Evolutionary conservation across 805 yeast genomes (phyloP).

Genomic region (Metschnikowia peoriensis): DNA sequence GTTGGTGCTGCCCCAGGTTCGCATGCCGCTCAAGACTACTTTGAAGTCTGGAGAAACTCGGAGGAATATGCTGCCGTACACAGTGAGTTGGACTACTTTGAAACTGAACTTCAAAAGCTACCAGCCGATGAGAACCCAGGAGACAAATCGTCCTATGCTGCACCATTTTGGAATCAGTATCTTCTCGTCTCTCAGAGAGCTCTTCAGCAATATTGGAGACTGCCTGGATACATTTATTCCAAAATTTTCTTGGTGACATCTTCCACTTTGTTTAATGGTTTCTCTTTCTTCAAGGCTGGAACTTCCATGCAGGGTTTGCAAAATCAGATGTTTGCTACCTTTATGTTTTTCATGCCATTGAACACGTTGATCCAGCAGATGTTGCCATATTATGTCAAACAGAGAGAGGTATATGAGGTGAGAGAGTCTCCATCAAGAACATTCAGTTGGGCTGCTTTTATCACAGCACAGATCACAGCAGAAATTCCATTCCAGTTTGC

Average conservation of each 20-base stretch:
- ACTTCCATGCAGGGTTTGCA: slow-evolving; percentile 59
- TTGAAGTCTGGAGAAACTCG: slow-evolving; percentile 76
- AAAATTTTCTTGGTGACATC: slow-evolving; percentile 55
- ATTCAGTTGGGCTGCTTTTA: slow-evolving; percentile 43
- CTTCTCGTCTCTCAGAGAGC: slow-evolving; percentile 19
- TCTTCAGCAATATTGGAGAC: slow-evolving; percentile 53
- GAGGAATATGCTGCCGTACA: slow-evolving; percentile 57
- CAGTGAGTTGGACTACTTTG: slow-evolving; percentile 63
- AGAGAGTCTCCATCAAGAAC: slow-evolving; percentile 46
- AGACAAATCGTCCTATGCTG: slow-evolving; percentile 23
- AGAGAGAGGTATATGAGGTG: slow-evolving; percentile 47
- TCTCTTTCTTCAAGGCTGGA: slow-evolving; percentile 66
- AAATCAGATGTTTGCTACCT: slow-evolving; percentile 58
- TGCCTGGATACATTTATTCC: slow-evolving; percentile 60
- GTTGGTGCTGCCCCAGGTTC: slow-evolving; percentile 84
- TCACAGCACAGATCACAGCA: slow-evolving; percentile 39
- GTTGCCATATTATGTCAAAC: slow-evolving; percentile 42
- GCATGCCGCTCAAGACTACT: slow-evolving; percentile 67
- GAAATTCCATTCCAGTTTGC: slow-evolving; percentile 48
- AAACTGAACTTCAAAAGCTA: slow-evolving; percentile 43
- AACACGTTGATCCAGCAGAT: slow-evolving; percentile 40
- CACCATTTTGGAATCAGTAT: slow-evolving; percentile 17
- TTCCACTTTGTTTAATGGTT: slow-evolving; percentile 65
- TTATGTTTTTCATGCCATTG: slow-evolving; percentile 43
- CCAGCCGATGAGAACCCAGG: slow-evolving; percentile 20